Evolutionary conservation across 169 alveolate genomes (phyloP).

Genomic region (Cystoisospora suis): DNA sequence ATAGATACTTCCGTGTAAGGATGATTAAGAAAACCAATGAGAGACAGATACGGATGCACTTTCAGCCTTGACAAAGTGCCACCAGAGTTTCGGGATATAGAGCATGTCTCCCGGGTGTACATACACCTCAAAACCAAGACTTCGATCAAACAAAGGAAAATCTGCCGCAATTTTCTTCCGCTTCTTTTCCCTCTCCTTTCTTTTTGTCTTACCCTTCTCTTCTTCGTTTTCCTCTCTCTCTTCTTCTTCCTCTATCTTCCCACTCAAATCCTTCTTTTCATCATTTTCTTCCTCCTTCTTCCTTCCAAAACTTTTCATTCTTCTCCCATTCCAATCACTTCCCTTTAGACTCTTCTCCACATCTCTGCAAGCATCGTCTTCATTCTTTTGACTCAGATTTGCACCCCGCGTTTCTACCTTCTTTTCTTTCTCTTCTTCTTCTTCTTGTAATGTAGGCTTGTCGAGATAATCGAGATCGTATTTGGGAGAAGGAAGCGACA

Average conservation of each 20-base stretch:
- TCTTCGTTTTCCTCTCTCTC: neutral
- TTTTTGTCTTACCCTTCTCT: neutral
- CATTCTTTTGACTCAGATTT: no score
- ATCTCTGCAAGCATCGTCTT: no score
- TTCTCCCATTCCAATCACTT: no score
- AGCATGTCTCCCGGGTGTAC: constrained; percentile 63
- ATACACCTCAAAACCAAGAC: constrained; percentile 19
- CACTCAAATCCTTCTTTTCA: no score
- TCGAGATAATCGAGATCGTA: no score
- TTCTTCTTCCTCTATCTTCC: neutral
- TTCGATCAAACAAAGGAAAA: constrained; percentile 1
- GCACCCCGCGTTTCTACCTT: no score
- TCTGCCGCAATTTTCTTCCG: neutral
- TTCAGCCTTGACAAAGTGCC: constrained; percentile 62
- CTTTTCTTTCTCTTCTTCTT: no score
- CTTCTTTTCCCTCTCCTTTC: neutral
- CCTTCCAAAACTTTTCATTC: no score
- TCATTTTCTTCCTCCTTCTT: no score
- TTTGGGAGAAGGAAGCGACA: no score
- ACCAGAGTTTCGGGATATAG: constrained; percentile 66
- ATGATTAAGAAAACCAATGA: constrained; percentile 33
- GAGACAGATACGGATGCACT: constrained; percentile 55
- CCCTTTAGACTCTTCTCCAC: no score
- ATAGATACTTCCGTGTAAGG: neutral
- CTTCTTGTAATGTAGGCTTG: no score